phyloP scores from a whole-genome alignment of 257 asterid genomes.

The Buddleja alternifolia region DNA sequence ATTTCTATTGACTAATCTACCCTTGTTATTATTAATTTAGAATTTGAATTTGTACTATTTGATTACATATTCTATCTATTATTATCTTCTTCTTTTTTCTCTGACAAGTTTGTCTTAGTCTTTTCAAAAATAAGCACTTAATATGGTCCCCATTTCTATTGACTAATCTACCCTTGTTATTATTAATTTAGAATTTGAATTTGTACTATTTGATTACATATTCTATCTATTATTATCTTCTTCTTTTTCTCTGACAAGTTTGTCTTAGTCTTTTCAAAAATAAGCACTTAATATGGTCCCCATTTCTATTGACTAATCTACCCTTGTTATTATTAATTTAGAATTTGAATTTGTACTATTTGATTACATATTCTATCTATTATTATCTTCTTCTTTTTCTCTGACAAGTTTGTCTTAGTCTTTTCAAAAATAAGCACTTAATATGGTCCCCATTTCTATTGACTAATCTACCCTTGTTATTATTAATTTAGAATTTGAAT shows the following conservation, averaged over 20 bases:
- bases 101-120: no score
- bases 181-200: not conserved
- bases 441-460: not conserved
- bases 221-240: not conserved
- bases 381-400: no score
- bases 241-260: not conserved
- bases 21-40: not conserved
- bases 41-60: not conserved
- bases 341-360: no score
- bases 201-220: not conserved
- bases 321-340: no score
- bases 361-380: no score
- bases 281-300: no score
- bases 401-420: no score
- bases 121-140: no score
- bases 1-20: not conserved
- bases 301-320: no score
- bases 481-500: not conserved
- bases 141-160: not conserved
- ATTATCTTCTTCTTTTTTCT: not conserved
- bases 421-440: no score
- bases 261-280: no score
- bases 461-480: not conserved
- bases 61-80: not conserved
- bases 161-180: not conserved